Base-by-base conservation (phyloP, 2,329 filamentous ascomycete species). In the Balansia obtecta region DNA sequence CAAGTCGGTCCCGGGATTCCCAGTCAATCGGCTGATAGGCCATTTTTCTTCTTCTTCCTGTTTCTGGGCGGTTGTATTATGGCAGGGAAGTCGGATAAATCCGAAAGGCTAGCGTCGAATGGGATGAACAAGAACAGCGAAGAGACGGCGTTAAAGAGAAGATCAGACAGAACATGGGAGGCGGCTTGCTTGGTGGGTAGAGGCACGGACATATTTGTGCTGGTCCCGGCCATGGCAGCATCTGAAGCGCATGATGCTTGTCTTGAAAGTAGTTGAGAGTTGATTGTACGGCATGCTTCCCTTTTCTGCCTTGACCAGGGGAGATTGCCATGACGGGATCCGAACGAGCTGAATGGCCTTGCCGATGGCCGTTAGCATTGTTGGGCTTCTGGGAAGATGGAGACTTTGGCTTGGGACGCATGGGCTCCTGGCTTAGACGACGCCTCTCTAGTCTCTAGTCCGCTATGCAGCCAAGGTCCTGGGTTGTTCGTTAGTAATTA, bases 341-440 rank as follows among this genome's bases (percentile, higher is more conserved):
- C 13, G 6, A n/a, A 18, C 8, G 43, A 42, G 40, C 39, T 49
- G 30, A 42, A 18, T 47, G 32, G 45, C 45, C 33, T 47, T 7
- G 12, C n/a, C 40, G 3, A n/a, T 41, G n/a, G 39, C n/a, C 11
- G 42, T 32, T 27, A 22, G 27, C 33, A 16, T 50, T 22, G 33
- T 33, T 39, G n/a, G 42, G 34, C 39, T 33, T 45, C 33, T 13
- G 22, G 34, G n/a, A 40, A 51, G 11, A 47, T 34, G 50, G 50
- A 48, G 34, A 45, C 40, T 41, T 48, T 44, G 18, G 45, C 27
- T 48, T 33, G 16, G 16, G 43, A 20, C 50, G 16, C 50, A 51
- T 22, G 50, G 50, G 45, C 45, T 51, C 40, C 50, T 51, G 27
- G 45, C 45, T 48, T 51, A 34, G 50, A 22, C 34, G n/a, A 22